phyloP scores from a whole-genome alignment of 148 eudicot genomes.

The Chenopodium berlandieri region DNA sequence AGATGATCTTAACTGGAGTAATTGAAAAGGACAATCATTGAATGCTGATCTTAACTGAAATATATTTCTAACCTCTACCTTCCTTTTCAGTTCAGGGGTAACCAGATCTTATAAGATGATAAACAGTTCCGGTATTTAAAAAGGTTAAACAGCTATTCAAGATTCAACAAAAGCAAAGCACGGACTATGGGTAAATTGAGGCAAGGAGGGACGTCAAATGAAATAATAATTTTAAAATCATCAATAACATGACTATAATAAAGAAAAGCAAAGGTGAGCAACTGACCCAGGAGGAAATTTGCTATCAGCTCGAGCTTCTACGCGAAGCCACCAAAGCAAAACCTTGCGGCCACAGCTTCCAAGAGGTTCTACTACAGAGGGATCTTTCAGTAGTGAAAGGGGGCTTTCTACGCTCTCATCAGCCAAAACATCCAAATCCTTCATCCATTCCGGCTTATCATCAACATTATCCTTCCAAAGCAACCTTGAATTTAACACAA shows the following conservation, averaged over 20 bases:
- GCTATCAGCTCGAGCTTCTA: conserved; percentile 96
- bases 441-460: conserved; percentile 74
- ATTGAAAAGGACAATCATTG: no score
- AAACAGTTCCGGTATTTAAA: not conserved
- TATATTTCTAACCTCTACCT: not conserved
- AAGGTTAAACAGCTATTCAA: not conserved
- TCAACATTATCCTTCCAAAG: conserved; percentile 61
- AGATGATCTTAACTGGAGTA: not conserved
- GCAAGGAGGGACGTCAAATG: conserved; percentile 7
- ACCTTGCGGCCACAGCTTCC: conserved; percentile 94
- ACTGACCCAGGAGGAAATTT: conserved; percentile 89
- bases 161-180: not conserved
- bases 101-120: not conserved
- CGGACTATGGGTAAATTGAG: not conserved
- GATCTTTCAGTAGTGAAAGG: conserved; percentile 60
- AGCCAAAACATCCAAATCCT: conserved; percentile 56
- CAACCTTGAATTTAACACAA: conserved; percentile 84
- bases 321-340: conserved; percentile 99
- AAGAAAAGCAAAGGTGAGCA: conserved; percentile 7
- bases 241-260: conserved; percentile 8
- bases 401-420: conserved; percentile 69
- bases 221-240: not conserved
- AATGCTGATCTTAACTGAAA: no score
- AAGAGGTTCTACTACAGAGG: conserved; percentile 83
- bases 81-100: not conserved